Conservation (phyloP, 106 monocot species). For the Phalaenopsis equestris region DNA sequence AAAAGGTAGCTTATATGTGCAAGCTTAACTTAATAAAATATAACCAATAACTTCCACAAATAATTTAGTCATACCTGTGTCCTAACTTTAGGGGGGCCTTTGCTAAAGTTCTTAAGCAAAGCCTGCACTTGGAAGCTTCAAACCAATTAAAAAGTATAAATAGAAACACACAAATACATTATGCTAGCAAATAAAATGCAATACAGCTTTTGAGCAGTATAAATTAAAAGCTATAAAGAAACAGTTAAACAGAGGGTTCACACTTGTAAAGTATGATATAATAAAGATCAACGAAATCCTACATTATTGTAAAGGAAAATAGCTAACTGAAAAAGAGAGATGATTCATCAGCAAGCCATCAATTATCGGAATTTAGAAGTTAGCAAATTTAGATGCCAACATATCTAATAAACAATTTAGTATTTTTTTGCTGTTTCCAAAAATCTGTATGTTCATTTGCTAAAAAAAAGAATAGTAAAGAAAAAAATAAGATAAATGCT, state of each 20-base stretch:
- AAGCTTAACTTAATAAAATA: conserved; percentile 4
- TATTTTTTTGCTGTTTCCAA: too few species aligned
- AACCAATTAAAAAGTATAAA: conserved; percentile 4
- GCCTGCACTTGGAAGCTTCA: conserved; percentile 35
- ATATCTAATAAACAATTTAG: too few species aligned
- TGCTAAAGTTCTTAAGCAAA: conserved; percentile 75
- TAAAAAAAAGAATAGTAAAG: too few species aligned
- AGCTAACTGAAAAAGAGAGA: not conserved
- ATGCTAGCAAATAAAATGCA: not conserved
- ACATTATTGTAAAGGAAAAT: not conserved
- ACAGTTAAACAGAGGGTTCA: not conserved
- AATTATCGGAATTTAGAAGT: too few species aligned
- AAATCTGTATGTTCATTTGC: too few species aligned
- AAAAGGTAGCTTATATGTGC: not conserved
- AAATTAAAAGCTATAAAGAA: not conserved
- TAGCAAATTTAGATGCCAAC: too few species aligned
- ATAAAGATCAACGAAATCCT: not conserved
- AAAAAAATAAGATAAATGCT: too few species aligned
- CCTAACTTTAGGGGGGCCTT: conserved; percentile 85
- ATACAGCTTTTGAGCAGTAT: not conserved
- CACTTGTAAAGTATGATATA: not conserved
- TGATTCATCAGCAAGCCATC: too few species aligned
- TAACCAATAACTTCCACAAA: not conserved
- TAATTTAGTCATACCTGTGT: conserved; percentile 58
- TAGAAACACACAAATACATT: not conserved